Evolutionary conservation across 2,329 filamentous ascomycete genomes (phyloP), one percentile per base, ranked within the genome.

Genomic region (Curvularia verruculosa): DNA sequence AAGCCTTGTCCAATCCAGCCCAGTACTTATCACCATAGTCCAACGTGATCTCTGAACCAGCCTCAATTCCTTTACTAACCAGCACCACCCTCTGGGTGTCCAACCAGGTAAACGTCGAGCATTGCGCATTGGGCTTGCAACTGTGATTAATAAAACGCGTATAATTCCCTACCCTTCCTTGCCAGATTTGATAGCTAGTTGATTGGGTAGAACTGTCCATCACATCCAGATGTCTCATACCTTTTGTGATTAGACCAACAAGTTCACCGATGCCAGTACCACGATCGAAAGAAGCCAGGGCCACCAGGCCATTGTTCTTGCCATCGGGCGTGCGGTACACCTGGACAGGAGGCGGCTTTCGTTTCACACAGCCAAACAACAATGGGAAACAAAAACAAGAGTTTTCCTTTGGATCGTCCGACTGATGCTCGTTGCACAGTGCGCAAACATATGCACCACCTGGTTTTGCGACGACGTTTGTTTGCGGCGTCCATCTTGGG

Each of bases 81-180:
- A 86, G 73, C 19, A 86, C 74, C 12, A 85, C 81, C 12, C 82
- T 75, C 69, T 86, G 82, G 4, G 78, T 80, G 21, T 84, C 81
- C 18, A 83, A 64, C 84, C 84, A 86, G n/a, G 78, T 77, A 65
- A 86, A 86, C 9, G 79, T 78, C 61, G 85, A 80, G 44, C 84
- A 85, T 64, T 85, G 83, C 50, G 81, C 80, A 60, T 86, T 86
- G 1, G 84, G 80, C 15, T 81, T 79, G 68, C 84, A 86, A 43
- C 82, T 85, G 64, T 86, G 81, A 66, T 86, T 86, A 39, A 85
- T 80, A 63, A 87, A 86, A 0, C 83, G 77, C 1, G 84, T 86
- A 61, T 83, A 85, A 64, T 86, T 86, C 3, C 84, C 82, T 68
- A 81, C 78, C 52, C 73, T 71, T 0, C 83, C 84, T 65, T 87